Evolutionary conservation across 1,139 yeast genomes (phyloP).

Genomic region (Sugiyamaella paludigena): DNA sequence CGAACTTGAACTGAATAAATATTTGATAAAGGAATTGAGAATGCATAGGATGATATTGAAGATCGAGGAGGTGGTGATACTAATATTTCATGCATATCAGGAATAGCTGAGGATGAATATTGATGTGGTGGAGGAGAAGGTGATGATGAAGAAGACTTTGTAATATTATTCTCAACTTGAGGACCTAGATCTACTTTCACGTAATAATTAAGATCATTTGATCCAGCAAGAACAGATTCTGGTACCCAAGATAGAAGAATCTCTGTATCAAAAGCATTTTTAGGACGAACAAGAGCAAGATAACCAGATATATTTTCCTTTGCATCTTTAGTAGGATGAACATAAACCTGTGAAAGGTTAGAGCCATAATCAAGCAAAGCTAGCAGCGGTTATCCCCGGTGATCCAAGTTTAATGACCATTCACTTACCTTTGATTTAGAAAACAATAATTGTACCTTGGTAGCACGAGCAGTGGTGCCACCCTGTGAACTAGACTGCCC

Average conservation of each 20-base stretch:
- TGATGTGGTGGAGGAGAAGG: no score
- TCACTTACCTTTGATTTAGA: conserved; percentile 39
- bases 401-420: no score
- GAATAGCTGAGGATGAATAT: conserved; percentile 17
- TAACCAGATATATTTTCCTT: conserved; percentile 79
- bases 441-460: conserved; percentile 37
- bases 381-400: not conserved
- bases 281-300: conserved; percentile 57
- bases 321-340: conserved; percentile 75
- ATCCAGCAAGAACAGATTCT: conserved; percentile 49
- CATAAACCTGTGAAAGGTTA: conserved; percentile 50
- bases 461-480: not conserved
- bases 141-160: not conserved
- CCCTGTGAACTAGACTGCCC: not conserved
- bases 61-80: conserved; percentile 55
- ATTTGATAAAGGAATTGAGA: conserved; percentile 56
- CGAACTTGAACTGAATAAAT: conserved; percentile 79
- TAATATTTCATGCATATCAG: conserved; percentile 31
- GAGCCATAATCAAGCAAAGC: no score
- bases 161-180: not conserved
- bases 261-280: conserved; percentile 54
- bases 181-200: conserved; percentile 53
- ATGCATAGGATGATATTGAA: conserved; percentile 60
- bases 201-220: conserved; percentile 51
- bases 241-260: conserved; percentile 74